These are phyloP conservation scores for Ajuga reptans DNA, from an alignment of 305 asterid species.

Conservation along the genomic window DNA sequence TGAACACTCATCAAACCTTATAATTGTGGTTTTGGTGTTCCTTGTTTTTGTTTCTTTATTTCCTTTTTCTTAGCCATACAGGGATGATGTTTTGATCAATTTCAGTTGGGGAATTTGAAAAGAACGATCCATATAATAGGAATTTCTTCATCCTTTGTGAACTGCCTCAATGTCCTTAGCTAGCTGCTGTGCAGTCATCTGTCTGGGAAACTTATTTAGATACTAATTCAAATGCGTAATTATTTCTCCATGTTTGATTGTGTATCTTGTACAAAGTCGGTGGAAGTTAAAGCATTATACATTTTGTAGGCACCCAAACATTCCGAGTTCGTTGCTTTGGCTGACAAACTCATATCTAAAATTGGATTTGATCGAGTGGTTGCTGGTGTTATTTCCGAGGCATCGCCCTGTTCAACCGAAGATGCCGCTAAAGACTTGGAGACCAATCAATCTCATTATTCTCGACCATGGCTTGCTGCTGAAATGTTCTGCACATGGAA, in stretches of 20 bases:
- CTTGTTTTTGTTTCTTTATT: background rate
- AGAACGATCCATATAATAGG: background rate
- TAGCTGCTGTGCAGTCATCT: constrained; percentile 8
- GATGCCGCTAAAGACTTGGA: constrained; percentile 30
- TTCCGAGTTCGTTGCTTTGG: constrained; percentile 49
- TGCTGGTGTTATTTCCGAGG: constrained; percentile 40
- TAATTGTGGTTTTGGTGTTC: background rate
- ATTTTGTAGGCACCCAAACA: constrained; percentile 52
- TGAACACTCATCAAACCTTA: background rate
- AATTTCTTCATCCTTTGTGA: background rate
- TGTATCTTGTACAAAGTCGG: constrained; percentile 15
- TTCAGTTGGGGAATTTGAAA: background rate
- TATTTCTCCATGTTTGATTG: background rate
- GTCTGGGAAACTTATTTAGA: constrained; percentile 12
- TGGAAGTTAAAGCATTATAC: constrained; percentile 21
- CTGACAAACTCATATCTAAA: constrained; percentile 59
- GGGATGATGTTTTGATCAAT: background rate
- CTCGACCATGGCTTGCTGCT: constrained; percentile 98
- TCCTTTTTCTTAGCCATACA: background rate
- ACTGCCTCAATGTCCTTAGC: background rate
- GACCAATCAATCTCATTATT: constrained; percentile 33
- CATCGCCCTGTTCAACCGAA: constrained; percentile 36
- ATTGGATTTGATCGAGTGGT: constrained; percentile 65
- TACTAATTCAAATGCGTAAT: background rate
- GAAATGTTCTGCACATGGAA: constrained; percentile 93